Evolutionary conservation across 176 grass and related monocot species (phyloP).

Genomic region (Coix lacrymajobi): DNA sequence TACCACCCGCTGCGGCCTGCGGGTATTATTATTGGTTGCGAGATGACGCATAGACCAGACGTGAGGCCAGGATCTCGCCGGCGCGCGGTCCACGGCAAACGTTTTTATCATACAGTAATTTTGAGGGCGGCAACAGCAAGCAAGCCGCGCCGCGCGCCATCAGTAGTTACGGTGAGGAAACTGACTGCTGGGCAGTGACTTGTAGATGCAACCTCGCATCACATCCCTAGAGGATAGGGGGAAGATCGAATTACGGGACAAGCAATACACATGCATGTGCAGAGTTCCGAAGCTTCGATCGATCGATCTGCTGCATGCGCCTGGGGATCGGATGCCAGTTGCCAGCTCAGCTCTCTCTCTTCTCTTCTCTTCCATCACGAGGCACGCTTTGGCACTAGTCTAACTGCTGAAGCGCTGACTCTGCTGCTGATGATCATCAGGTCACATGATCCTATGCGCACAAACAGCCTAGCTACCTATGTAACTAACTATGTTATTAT

Average conservation of each 20-base stretch:
- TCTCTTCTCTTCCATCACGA: background rate
- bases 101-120: background rate
- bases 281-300: background rate
- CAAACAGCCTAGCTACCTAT: background rate
- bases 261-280: background rate
- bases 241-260: background rate
- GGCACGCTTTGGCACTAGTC: background rate
- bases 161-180: conserved; percentile 6
- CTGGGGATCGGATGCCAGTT: background rate
- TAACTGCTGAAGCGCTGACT: background rate
- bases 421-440: background rate
- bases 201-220: conserved; percentile 25
- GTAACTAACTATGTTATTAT: too few relatives aligned
- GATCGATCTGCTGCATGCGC: too few relatives aligned
- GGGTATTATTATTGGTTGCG: background rate
- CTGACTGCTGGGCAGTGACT: background rate
- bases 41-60: background rate
- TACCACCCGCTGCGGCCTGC: background rate
- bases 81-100: background rate
- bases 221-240: background rate
- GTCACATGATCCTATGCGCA: background rate
- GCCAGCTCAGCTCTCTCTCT: too few relatives aligned
- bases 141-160: too few relatives aligned
- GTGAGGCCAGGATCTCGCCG: background rate
- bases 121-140: background rate